Base-by-base conservation (phyloP, 2,329 filamentous ascomycete genomes). In the Hypocrella siamensis region DNA sequence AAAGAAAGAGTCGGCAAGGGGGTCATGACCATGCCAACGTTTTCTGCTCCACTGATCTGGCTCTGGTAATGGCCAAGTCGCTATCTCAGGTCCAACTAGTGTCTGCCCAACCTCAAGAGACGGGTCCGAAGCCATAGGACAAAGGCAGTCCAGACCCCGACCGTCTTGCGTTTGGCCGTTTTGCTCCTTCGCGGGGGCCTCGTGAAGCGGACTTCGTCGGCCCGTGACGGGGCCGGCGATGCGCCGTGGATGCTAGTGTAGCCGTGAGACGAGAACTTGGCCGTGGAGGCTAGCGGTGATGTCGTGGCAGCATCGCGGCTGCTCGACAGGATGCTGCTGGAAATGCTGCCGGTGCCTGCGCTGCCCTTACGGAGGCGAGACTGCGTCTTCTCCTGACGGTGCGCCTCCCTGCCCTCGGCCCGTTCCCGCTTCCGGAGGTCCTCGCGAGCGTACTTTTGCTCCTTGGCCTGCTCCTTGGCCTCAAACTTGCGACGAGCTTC, bases 121-220 rank as follows among this genome's bases (percentile, higher is more conserved):
- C 56, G 49, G n/a, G 72, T 77, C 37, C 71, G 59, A 17, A 78
- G 47, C 73, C 73, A 78, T 34, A 78, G 57, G 31, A 77, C 58
- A 42, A 78, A 75, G 16, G 62, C 63, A 6, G 67, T 73, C 71
- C 72, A 78, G 25, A 70, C 63, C 38, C 66, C 60, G 38, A 69
- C 67, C 2, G 71, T 77, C 54, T 67, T 71, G 41, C 60, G 63
- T 56, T 75, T 77, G 35, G 67, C 60, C 6, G 58, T 57, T 42
- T 54, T 61, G 35, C 52, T 54, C 35, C 65, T 55, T 24, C 53
- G 49, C 4, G 53, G 55, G 14, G 26, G 24, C 24, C 52, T 51
- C 34, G 60, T 51, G 35, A 67, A 66, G 11, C 52, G 51, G 14
- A 62, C 56, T 3, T 59, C 56, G 14, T 61, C 56, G 14, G 61